Conservation (phyloP, 768 basidiomycete species). For the Baorangia bicolor region DNA sequence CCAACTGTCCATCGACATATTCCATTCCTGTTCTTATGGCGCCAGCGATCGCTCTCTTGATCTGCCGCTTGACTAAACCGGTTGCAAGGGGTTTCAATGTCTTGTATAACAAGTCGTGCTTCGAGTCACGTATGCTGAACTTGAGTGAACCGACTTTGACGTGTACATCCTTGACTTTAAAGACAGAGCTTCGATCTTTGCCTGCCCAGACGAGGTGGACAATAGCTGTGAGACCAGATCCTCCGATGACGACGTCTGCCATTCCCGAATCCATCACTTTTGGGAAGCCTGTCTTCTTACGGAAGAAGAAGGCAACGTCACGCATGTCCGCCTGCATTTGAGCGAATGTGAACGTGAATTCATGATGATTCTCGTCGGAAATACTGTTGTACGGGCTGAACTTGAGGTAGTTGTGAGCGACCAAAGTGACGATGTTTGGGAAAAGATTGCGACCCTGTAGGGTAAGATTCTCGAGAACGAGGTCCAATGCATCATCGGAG, state of each 20-base stretch:
- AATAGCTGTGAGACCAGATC: slow-evolving; percentile 71
- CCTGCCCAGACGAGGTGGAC: slow-evolving; percentile 60
- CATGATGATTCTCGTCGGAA: slow-evolving; percentile 63
- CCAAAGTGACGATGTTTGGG: slow-evolving; percentile 72
- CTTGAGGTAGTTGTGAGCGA: slow-evolving; percentile 79
- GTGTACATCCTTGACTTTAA: slow-evolving; percentile 66
- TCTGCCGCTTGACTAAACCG: slow-evolving; percentile 73
- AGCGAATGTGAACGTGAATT: slow-evolving; percentile 68
- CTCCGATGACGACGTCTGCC: slow-evolving; percentile 83
- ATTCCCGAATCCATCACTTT: slow-evolving; percentile 80
- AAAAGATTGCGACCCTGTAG: slow-evolving; percentile 86
- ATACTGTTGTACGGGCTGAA: slow-evolving; percentile 72
- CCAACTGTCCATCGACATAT: slow-evolving; percentile 86
- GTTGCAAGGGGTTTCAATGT: slow-evolving; percentile 78
- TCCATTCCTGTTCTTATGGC: slow-evolving; percentile 80
- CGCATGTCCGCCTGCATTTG: slow-evolving; percentile 95
- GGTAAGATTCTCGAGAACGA: slow-evolving; percentile 92
- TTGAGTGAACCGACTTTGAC: slow-evolving; percentile 87
- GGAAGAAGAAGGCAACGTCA: slow-evolving; percentile 90
- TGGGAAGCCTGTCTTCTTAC: slow-evolving; percentile 79
- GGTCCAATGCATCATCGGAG: slow-evolving; percentile 79
- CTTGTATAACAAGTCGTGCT: slow-evolving; percentile 89
- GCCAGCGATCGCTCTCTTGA: slow-evolving; percentile 59
- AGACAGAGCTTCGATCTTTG: slow-evolving; percentile 67
- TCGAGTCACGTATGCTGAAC: slow-evolving; percentile 88